Evolutionary conservation across 371 early-diverging fungal genomes (phyloP), one percentile per base, ranked within the genome.

Genomic region (Mortierella sp.): DNA sequence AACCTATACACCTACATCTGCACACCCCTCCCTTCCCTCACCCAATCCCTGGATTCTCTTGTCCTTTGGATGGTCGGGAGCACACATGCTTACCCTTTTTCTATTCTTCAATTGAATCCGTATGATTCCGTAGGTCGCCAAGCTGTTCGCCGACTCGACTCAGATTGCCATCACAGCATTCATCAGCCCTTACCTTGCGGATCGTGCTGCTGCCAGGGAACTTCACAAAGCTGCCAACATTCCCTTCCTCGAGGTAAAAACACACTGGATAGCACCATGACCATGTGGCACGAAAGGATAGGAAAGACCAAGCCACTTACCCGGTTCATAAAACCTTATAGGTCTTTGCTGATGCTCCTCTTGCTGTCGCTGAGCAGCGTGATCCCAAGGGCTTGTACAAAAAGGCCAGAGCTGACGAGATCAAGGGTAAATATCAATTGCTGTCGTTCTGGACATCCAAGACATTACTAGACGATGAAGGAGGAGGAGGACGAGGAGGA

Each of bases 381-480:
- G 97, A 97, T 79, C 97, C 97, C 46, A 97, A 97, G 85, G 97
- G 97, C 4, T 85, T 97, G 34, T 97, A 97, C 88, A 93, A 95
- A 84, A 96, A 95, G 85, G 97, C 97, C 22, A 90, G 92, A 77
- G 90, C 91, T 34, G 97, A 96, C 22, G 89, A 92, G 78, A 95
- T 97, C 78, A 95, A 95, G 80, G 91, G 69, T n/a, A n/a, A n/a
- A n/a, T 69, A 69, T 25, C 39, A 12, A 22, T 39, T 14, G 25
- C 12, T 19, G 8, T 53, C 19, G 17, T n/a, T 53, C 53, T 53
- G 37, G 17, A 28, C 27, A 13, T 17, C 28, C 17, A 29, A n/a
- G 37, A 0, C 6, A 45, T n/a, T n/a, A n/a, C n/a, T n/a, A n/a
- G n/a, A n/a, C n/a, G n/a, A n/a, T n/a, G n/a, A n/a, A n/a, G n/a